These are phyloP conservation scores for Dichotomopilus funicola DNA, from an alignment of 2,329 filamentous ascomycete species.

Conservation along the genomic window DNA sequence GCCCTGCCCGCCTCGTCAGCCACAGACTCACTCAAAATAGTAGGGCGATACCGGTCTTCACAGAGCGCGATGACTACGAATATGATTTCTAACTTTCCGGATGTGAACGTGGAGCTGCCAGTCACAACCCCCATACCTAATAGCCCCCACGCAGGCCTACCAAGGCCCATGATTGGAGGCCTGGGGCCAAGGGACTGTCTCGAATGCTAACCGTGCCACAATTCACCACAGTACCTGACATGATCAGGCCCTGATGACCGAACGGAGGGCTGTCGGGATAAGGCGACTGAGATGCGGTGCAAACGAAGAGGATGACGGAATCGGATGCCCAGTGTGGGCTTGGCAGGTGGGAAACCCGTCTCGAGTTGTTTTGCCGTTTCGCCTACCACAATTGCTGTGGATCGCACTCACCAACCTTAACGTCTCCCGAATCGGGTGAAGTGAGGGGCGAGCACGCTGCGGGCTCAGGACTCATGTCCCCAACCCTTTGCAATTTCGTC, in stretches of 20 bases:
- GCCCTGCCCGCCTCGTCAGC: constrained; percentile 14
- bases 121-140: neutral
- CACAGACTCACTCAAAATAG: neutral
- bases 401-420: too few relatives aligned
- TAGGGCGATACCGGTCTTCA: too few relatives aligned
- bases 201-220: neutral
- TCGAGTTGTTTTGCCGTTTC: constrained; percentile 1
- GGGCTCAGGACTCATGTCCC: too few relatives aligned
- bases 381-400: too few relatives aligned
- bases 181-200: too few relatives aligned
- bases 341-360: constrained; percentile 16
- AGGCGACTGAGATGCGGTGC: neutral
- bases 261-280: neutral
- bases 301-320: constrained; percentile 10
- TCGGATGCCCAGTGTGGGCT: constrained; percentile 15
- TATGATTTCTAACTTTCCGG: neutral
- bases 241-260: too few relatives aligned
- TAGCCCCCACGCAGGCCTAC: neutral
- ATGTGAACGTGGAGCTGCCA: neutral
- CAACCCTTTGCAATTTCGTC: too few relatives aligned
- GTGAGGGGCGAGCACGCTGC: too few relatives aligned
- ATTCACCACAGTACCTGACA: constrained; percentile 6
- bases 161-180: neutral
- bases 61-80: neutral
- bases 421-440: too few relatives aligned